Base-by-base conservation (phyloP, 192 early-diverging fungal species). In the Backusella sp. region DNA sequence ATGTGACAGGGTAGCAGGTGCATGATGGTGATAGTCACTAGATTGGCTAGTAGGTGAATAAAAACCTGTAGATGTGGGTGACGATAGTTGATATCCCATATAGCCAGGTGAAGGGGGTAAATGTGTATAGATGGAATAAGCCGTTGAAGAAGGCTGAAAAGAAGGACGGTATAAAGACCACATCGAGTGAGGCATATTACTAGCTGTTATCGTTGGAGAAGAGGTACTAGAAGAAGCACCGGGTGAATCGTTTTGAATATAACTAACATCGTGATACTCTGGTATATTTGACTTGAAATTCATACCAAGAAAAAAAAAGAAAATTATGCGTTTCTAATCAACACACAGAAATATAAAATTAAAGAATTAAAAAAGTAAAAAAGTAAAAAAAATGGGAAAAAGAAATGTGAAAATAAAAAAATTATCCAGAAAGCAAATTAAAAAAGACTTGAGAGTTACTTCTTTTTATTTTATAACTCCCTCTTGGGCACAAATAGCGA, bases 381-480 rank as follows among this genome's bases (percentile, higher is more conserved):
- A 59, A 59, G 8, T 23, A 59, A 59, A 59, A 59, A 62, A 62
- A 62, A 28, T 62, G 4, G 21, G 56, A 62, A 62, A 59, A 30
- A 62, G 56, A 62, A 62, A 62, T 62, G 56, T 23, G 23, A 26
- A 59, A 59, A 59, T 62, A 28, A 62, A 62, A 62, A 62, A 62
- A 62, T 62, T 28, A 62, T 62, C 56, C 21, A 62, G 56, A 62
- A 62, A 26, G 23, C 56, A 62, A 62, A 62, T 62, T 62, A 62
- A 62, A 62, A 28, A 62, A 28, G 56, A 28, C 9, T 62, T 62
- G 56, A 28, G 56, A 62, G 26, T 28, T 62, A 62, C 11, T 62
- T 62, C 23, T 62, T 62, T 62, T 62, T 62, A 62, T 62, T 62
- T 62, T 62, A 62, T 28, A 62, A 62, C 56, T 62, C 56, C 56